A percentile compares a stretch with the other conserved stretches of the same genome.
These are phyloP conservation scores for Cystoisospora suis DNA, from an alignment of 169 alveolate genomes.

Conservation along the genomic window DNA sequence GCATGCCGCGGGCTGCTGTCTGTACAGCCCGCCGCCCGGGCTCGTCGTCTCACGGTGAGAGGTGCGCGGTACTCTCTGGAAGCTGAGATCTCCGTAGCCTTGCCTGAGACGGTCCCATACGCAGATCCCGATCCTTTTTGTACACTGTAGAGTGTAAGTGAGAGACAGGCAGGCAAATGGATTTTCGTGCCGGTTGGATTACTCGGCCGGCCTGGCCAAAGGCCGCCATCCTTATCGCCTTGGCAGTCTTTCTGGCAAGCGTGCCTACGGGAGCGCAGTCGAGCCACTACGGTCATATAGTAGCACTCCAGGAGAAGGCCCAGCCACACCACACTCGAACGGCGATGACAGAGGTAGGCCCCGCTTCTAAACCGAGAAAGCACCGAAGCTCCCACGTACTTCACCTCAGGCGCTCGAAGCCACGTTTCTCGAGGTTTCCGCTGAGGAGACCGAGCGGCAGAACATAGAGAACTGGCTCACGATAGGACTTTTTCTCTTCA, in stretches of 20 bases:
- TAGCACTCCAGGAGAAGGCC: not conserved
- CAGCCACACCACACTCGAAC: not conserved
- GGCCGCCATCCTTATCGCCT: not conserved
- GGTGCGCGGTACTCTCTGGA: not conserved
- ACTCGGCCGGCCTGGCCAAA: not conserved
- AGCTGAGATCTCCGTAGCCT: not conserved
- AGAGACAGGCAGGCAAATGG: not conserved
- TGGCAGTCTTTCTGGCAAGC: not conserved
- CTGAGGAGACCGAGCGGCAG: not conserved
- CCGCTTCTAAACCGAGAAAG: not conserved
- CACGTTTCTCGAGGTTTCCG: not conserved
- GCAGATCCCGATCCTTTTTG: too few relatives aligned
- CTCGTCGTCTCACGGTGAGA: too few relatives aligned
- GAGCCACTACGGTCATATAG: not conserved
- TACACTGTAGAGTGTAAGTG: too few relatives aligned
- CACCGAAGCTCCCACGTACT: too few relatives aligned
- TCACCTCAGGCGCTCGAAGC: conserved; percentile 11
- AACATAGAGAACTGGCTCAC: conserved; percentile 49
- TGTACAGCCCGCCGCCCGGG: too few relatives aligned
- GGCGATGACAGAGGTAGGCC: not conserved
- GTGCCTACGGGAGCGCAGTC: not conserved
- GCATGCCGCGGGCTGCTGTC: too few relatives aligned
- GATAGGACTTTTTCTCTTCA: conserved; percentile 34
- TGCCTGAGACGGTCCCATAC: too few relatives aligned
- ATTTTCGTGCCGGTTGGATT: not conserved